phyloP scores from a whole-genome alignment of 2,329 filamentous ascomycete genomes.

The Davidsoniella virescens region DNA sequence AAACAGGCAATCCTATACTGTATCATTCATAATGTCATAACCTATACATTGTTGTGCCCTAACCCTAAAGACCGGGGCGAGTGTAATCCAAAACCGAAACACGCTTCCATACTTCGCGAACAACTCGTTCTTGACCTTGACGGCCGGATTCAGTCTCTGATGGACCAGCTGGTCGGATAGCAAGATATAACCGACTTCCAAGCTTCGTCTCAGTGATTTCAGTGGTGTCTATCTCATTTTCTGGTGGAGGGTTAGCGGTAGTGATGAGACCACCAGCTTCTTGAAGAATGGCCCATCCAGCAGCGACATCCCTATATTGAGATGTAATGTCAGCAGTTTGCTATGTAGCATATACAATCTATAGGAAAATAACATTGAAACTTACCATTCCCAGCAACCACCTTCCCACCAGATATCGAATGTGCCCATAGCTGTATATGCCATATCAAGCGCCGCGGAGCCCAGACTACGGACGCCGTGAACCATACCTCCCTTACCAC shows the following conservation, averaged over 20 bases:
- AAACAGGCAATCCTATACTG: not conserved
- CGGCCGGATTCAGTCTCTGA: conserved; percentile 44
- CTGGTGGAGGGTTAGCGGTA: conserved; percentile 52
- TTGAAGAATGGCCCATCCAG: conserved; percentile 54
- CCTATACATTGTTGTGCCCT: not conserved
- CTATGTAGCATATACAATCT: not conserved
- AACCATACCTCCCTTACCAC: conserved; percentile 60
- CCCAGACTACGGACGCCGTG: conserved; percentile 59
- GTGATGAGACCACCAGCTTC: conserved; percentile 63
- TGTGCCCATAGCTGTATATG: conserved; percentile 57
- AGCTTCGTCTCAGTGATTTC: conserved; percentile 41
- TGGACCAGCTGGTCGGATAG: conserved; percentile 50
- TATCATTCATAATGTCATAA: not conserved
- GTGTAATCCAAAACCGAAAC: conserved; percentile 50
- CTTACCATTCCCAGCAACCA: conserved; percentile 63
- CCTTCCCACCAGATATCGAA: conserved; percentile 78
- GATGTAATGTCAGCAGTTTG: not conserved
- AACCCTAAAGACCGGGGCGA: conserved; percentile 20
- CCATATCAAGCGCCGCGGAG: conserved; percentile 57
- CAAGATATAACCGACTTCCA: conserved; percentile 54
- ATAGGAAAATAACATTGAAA: conserved; percentile 1
- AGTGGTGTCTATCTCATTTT: conserved; percentile 31
- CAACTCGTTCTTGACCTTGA: conserved; percentile 51
- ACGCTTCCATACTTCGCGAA: conserved; percentile 56
- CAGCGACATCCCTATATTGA: conserved; percentile 52